These are phyloP conservation scores for Bryoerythrophyllum caledonicum DNA, from an alignment of 225 moss, liverwort and hornwort genomes.

Conservation along the genomic window DNA sequence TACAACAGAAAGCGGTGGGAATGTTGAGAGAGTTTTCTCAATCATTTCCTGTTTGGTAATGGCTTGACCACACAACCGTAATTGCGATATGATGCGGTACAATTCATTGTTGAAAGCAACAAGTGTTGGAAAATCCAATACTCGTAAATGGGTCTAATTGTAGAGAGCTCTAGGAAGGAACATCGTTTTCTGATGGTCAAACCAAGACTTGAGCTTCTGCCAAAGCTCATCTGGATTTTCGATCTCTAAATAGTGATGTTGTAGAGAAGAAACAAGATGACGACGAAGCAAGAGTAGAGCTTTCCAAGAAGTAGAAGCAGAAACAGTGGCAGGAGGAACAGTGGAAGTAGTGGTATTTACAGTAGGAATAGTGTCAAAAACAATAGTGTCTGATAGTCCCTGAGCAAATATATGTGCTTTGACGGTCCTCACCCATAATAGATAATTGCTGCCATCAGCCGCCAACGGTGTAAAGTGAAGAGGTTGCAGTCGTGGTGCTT, in stretches of 20 bases:
- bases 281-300: background rate
- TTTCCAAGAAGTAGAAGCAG: background rate
- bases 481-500: too few relatives aligned
- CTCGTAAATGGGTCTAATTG: background rate
- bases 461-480: too few relatives aligned
- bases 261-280: background rate
- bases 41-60: background rate
- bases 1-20: background rate
- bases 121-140: background rate
- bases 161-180: background rate
- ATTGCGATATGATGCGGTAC: too few relatives aligned
- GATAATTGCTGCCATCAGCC: too few relatives aligned
- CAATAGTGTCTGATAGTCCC: background rate
- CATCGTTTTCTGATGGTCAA: too few relatives aligned
- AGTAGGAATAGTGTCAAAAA: background rate
- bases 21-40: background rate
- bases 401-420: background rate
- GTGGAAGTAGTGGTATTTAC: background rate
- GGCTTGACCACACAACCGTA: background rate
- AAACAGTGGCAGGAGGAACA: too few relatives aligned
- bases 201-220: too few relatives aligned
- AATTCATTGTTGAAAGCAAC: background rate
- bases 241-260: background rate
- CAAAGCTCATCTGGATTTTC: too few relatives aligned
- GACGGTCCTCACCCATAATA: background rate